Evolutionary conservation across 1,284 basidiomycete species (phyloP), one percentile per base, ranked within the genome.

Genomic region (Neotropicomus parvogracilis): DNA sequence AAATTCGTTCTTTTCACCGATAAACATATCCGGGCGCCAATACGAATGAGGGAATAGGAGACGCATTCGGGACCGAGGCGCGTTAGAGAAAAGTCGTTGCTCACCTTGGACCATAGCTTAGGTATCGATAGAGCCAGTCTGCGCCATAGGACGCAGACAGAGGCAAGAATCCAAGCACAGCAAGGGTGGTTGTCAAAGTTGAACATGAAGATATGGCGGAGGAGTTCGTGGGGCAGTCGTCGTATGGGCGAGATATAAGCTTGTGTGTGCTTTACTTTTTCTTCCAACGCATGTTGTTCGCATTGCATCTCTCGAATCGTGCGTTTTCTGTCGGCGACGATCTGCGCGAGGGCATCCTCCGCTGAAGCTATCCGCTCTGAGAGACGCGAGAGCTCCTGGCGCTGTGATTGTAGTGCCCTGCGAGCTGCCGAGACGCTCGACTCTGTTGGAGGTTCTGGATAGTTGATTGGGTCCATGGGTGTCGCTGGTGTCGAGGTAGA

Each of bases 161-260:
- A 74, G 2, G 81, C 73, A 36, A 86, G 73, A 21, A 81, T 75
- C 86, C 85, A 88, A 12, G 81, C 82, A 60, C 75, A 80, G 59
- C 79, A 82, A 8, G 82, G 76, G 59, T 81, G 73, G 45, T 80
- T 76, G 49, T 85, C 80, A 54, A 86, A 87, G 56, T 75, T 76
- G 65, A 77, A 75, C 47, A 78, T 60, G 59, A 87, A 88, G 54
- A 88, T 78, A 52, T 80, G 75, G 42, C 79, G 73, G 37, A 87
- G 70, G 16, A 88, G 66, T 55, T 88, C 85, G 29, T 75, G 68
- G 4, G 85, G 85, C 16, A 88, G 69, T 35, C 81, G 69, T 29
- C 81, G 73, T 52, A 88, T 81, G 35, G 85, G 85, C 5, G 85
- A 77, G 44, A 87, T 70, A 58, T 85, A 87, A 3, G 81, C 81